phyloP scores from a whole-genome alignment of 257 asterid genomes.

The Thymus mandschuricus region DNA sequence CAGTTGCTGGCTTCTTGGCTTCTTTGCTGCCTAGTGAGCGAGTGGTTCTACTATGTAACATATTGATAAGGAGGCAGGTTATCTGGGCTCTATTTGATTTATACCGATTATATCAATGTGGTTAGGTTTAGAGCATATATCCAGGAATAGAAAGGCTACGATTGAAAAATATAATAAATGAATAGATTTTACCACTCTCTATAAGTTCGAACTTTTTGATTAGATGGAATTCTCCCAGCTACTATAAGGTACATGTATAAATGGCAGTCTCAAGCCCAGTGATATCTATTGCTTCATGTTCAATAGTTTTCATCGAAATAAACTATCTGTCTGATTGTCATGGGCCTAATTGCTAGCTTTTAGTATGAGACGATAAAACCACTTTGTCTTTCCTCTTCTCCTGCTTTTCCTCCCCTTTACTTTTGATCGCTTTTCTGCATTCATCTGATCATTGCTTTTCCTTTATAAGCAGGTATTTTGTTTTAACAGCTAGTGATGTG shows the following conservation, averaged over 20 bases:
- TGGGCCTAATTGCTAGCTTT: slow-evolving; percentile 12
- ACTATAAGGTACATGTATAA: neutral
- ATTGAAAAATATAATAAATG: too few relatives aligned
- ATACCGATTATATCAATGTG: slow-evolving; percentile 19
- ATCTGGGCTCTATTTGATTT: slow-evolving; percentile 16
- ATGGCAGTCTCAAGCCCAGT: neutral
- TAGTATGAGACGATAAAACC: neutral
- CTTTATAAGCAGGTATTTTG: slow-evolving; percentile 79
- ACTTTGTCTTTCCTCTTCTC: neutral
- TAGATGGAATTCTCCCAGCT: too few relatives aligned
- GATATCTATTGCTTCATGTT: slow-evolving; percentile 5
- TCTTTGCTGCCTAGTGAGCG: slow-evolving; percentile 84
- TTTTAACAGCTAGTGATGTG: slow-evolving; percentile 79
- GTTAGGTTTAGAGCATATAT: slow-evolving; percentile 18
- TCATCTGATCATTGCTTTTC: slow-evolving; percentile 36
- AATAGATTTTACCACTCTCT: too few relatives aligned
- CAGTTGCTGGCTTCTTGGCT: slow-evolving; percentile 73
- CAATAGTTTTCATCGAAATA: neutral
- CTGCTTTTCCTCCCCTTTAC: neutral
- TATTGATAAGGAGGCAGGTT: slow-evolving; percentile 80
- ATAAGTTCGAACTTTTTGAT: too few relatives aligned
- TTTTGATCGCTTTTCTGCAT: slow-evolving; percentile 3
- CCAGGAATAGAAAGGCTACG: slow-evolving; percentile 19
- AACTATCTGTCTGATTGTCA: slow-evolving; percentile 19
- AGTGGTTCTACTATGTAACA: slow-evolving; percentile 80